phyloP scores from a whole-genome alignment of 805 yeast species.

The Sugiyamaella smithiae region DNA sequence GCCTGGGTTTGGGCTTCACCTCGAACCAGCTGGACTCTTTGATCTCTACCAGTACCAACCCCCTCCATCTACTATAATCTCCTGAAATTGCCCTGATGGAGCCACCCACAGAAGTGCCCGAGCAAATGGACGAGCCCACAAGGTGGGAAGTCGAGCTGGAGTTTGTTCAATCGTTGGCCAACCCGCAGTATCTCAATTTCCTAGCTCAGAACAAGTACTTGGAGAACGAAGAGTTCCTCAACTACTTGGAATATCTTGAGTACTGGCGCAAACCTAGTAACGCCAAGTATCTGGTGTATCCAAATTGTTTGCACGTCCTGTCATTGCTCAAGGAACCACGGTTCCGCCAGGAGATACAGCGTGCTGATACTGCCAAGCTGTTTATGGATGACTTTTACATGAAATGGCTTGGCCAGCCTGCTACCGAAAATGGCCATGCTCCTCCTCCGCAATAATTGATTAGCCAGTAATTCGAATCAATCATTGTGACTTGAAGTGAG shows the following conservation, averaged over 20 bases:
- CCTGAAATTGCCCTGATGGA: not conserved
- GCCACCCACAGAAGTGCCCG: not conserved
- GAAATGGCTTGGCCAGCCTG: conserved; percentile 33
- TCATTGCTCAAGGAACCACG: conserved; percentile 48
- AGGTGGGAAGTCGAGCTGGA: conserved; percentile 89
- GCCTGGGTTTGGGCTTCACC: too few species aligned
- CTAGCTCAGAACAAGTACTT: conserved; percentile 81
- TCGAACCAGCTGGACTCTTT: too few species aligned
- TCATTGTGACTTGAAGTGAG: too few species aligned
- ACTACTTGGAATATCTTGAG: conserved; percentile 74
- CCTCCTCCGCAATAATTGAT: too few species aligned
- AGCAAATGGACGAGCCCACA: conserved; percentile 50
- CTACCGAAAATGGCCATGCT: conserved; percentile 2
- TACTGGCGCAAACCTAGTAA: conserved; percentile 81
- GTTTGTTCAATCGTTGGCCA: conserved; percentile 90
- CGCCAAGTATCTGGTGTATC: conserved; percentile 69
- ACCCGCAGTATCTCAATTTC: conserved; percentile 80
- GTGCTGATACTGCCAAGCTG: conserved; percentile 41
- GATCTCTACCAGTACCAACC: too few species aligned
- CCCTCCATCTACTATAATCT: too few species aligned
- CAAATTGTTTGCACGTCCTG: conserved; percentile 81
- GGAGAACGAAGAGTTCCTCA: conserved; percentile 66
- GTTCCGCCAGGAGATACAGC: conserved; percentile 39
- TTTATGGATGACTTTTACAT: conserved; percentile 42
- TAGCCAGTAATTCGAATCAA: too few species aligned